Evolutionary conservation across 441 rosid genomes (phyloP).

Genomic region (Manihot esculenta): DNA sequence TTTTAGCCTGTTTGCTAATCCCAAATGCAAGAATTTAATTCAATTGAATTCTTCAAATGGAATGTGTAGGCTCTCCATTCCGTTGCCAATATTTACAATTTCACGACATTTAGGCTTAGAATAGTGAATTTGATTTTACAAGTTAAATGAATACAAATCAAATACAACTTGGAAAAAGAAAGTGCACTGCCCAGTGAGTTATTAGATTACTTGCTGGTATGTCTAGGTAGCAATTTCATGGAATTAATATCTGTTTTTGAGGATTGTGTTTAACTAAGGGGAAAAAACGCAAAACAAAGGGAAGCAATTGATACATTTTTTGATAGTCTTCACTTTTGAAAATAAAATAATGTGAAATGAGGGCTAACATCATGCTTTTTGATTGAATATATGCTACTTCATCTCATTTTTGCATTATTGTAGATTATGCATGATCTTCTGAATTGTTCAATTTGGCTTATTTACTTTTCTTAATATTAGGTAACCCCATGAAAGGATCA

Average conservation of each 20-base stretch:
- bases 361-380: background rate
- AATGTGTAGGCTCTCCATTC: background rate
- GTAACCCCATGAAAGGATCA: constrained; percentile 43
- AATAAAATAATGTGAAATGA: background rate
- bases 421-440: background rate
- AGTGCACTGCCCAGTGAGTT: background rate
- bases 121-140: background rate
- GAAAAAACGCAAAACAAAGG: background rate
- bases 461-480: constrained; percentile 34
- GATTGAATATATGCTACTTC: background rate
- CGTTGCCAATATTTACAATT: background rate
- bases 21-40: no score
- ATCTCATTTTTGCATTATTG: background rate
- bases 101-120: background rate
- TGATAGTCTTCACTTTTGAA: background rate
- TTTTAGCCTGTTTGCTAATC: no score
- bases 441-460: background rate
- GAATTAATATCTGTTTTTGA: background rate
- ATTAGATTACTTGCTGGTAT: background rate
- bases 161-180: background rate
- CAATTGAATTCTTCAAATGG: no score
- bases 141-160: background rate
- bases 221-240: background rate
- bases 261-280: background rate
- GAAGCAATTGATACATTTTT: background rate